Base-by-base conservation (phyloP, 75 land plant species). In the Pseudotsuga menziesii region DNA sequence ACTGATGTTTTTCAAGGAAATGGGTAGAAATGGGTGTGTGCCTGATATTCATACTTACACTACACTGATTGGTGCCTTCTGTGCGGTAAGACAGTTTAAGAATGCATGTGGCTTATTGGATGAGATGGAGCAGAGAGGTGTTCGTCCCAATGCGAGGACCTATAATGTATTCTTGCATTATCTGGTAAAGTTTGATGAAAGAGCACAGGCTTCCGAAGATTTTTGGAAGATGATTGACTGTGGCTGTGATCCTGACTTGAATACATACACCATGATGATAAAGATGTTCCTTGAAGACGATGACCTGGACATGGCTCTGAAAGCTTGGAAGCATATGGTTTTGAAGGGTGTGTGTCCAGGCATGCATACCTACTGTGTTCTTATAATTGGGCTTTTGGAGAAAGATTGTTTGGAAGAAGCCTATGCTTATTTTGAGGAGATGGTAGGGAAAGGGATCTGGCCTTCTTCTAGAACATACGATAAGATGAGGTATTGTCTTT, bases 11-110 rank as follows among this genome's bases (percentile, higher is more conserved):
- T 92, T 90, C 73, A 22, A 82, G 26, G 87, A 88, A 69, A 90
- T 92, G 94, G 85, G 83, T 61, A 81, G 78, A 52, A 84, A 78
- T 60, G 92, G 87, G 52, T 75, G 81, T 56, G 41, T 39, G 61
- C 83, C 95, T 56, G 93, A 91, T 77, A 89, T 86, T 14, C 87
- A 64, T 3, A 84, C 57, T 0, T 91, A 87, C 72, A 89, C 89
- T 81, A 87, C 93, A 27, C 58, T 91, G 75, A 82, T 89, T 48
- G 66, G 87, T 62, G 91, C 91, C 23, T 91, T 91, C 73, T 89
- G 91, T 74, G 89, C 83, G 63, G 89, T 71, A 2, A 78, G 80
- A 41, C 80, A 77, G 66, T 75, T 89, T 23, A 74, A 85, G 39
- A 87, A 89, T 70, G 89, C 60, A 1, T 87, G 76, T 23, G 69